A percentile compares a stretch with the other conserved stretches of the same genome.
Conservation (phyloP, 768 basidiomycete species). For the Paxillus rubicundulus region DNA sequence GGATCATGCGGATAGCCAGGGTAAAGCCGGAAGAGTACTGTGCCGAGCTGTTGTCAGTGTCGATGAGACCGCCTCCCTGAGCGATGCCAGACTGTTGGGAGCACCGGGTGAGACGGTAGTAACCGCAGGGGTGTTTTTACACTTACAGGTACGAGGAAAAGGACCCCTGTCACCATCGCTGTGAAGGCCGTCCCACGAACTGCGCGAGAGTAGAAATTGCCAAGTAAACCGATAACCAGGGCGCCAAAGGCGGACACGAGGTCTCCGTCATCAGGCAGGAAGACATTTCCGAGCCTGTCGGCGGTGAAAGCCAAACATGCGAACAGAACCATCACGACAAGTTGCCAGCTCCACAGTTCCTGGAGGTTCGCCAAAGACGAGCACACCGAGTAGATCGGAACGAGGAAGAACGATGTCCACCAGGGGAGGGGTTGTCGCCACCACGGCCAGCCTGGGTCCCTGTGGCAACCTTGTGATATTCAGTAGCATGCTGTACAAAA, state of each 20-base stretch:
- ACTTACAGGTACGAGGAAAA: slow-evolving; percentile 84
- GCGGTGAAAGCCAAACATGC: slow-evolving; percentile 74
- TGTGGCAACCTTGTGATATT: slow-evolving; percentile 61
- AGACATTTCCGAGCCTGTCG: slow-evolving; percentile 58
- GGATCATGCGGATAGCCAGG: slow-evolving; percentile 78
- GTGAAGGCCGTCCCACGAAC: slow-evolving; percentile 83
- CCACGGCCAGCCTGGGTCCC: slow-evolving; percentile 75
- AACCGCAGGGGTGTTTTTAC: background rate
- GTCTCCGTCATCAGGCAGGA: slow-evolving; percentile 65
- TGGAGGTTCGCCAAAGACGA: slow-evolving; percentile 80
- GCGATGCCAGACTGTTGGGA: slow-evolving; percentile 65
- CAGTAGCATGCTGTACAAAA: slow-evolving; percentile 24
- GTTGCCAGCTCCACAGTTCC: slow-evolving; percentile 63
- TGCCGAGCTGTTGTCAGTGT: slow-evolving; percentile 51
- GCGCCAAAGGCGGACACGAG: slow-evolving; percentile 79
- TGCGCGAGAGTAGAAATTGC: slow-evolving; percentile 77
- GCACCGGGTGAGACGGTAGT: slow-evolving; percentile 15
- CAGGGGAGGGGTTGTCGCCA: slow-evolving; percentile 74
- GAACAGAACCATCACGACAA: slow-evolving; percentile 79
- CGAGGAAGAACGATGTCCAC: slow-evolving; percentile 77
- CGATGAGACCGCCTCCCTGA: slow-evolving; percentile 65
- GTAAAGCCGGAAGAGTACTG: slow-evolving; percentile 77
- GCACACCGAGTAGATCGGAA: slow-evolving; percentile 71
- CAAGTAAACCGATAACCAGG: slow-evolving; percentile 73
- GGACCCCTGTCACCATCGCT: slow-evolving; percentile 90